Evolutionary conservation across 805 yeast species (phyloP).

Genomic region (Kluyveromyces lactis): DNA sequence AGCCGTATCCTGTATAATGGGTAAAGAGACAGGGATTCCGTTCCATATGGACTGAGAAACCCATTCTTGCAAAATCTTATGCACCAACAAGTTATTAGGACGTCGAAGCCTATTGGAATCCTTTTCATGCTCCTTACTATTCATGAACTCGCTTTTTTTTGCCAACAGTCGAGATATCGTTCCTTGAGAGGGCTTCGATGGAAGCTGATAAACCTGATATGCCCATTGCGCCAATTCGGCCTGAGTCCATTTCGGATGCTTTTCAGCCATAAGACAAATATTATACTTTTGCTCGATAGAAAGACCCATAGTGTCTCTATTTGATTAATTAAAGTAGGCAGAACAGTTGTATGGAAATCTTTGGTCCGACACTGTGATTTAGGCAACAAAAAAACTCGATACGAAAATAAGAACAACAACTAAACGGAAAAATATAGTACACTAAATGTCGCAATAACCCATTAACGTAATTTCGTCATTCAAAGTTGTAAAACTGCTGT

Average conservation of each 20-base stretch:
- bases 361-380: too few relatives aligned
- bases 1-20: conserved; percentile 56
- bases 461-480: too few relatives aligned
- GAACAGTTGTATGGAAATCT: too few relatives aligned
- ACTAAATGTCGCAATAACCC: too few relatives aligned
- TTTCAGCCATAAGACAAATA: conserved; percentile 57
- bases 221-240: conserved; percentile 61
- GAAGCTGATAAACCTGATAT: conserved; percentile 41
- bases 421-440: too few relatives aligned
- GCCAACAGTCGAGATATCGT: conserved; percentile 56
- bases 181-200: conserved; percentile 55
- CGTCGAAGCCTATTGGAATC: conserved; percentile 40
- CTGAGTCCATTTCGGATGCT: conserved; percentile 64
- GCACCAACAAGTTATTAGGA: conserved; percentile 44
- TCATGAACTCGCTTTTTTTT: conserved; percentile 40
- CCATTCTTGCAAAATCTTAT: conserved; percentile 62
- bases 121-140: conserved; percentile 38
- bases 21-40: conserved; percentile 54
- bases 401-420: too few relatives aligned
- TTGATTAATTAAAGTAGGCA: too few relatives aligned
- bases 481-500: too few relatives aligned
- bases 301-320: conserved; percentile 36
- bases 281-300: conserved; percentile 48
- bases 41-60: conserved; percentile 61
- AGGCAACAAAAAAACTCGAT: too few relatives aligned